Evolutionary conservation across 345 rosid genomes (phyloP), one percentile per base, ranked within the genome.

Genomic region (Zanthoxylum bungeanum): DNA sequence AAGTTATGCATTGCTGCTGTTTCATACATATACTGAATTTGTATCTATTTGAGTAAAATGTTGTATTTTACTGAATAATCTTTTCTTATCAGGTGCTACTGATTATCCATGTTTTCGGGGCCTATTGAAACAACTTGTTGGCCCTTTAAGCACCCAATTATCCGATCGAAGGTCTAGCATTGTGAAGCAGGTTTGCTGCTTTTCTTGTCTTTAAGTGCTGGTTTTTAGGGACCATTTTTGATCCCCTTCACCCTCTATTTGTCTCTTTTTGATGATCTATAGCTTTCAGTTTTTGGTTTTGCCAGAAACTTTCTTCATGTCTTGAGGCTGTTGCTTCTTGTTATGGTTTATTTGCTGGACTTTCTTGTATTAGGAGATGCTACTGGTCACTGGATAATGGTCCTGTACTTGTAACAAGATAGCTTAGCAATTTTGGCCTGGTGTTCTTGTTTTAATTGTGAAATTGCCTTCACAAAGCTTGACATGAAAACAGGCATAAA

Each of bases 161-260:
- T 83, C 97, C 44, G 99, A 95, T 77, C 85, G 99, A 63, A 95
- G 99, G 82, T 95, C 99, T 66, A 95, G 79, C 82, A 86, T 95
- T 64, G 99, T 95, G 61, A 95, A 95, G 85, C 99, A 95, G 98
- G 99, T 95, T 40, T 21, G 77, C 34, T 12, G 31, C 14, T 64
- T 40, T 56, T 76, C 64, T 69, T 73, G 28, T 68, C 28, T 39
- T 9, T 33, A 24, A 66, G 31, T 63, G 49, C 44, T 68, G 46
- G 31, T 46, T 60, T 34, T 19, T 22, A 66, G 0, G 34, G 44
- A 44, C 44, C 51, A 22, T n/a, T 24, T 34, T 65, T 12, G 8
- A 7, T 3, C 39, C 17, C 65, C 0, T 60, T 10, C 44, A 3
- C 11, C 52, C 39, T 42, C 19, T 25, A 2, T 50, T 31, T 53